These are phyloP conservation scores for Torulaspora microellipsoides DNA, from an alignment of 805 yeast genomes.

Conservation along the genomic window DNA sequence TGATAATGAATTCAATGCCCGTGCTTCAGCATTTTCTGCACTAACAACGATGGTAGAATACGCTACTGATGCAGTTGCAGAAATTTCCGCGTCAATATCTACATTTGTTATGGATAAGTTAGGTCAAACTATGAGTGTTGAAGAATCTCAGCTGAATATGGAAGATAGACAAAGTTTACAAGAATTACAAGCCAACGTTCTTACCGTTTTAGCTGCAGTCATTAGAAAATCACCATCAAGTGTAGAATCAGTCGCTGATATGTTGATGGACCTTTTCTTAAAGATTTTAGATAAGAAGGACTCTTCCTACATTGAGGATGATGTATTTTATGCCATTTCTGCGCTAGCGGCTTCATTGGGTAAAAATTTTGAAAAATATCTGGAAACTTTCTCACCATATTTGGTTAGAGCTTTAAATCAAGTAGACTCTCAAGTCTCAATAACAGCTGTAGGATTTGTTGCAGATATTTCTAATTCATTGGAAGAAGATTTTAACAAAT, in stretches of 20 bases:
- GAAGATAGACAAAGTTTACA: slow-evolving; percentile 78
- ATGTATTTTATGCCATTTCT: slow-evolving; percentile 85
- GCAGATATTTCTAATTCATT: slow-evolving; percentile 92
- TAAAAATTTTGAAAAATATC: slow-evolving; percentile 63
- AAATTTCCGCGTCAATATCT: slow-evolving; percentile 67
- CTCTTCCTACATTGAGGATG: slow-evolving; percentile 81
- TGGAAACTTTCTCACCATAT: slow-evolving; percentile 79
- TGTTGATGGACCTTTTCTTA: slow-evolving; percentile 77
- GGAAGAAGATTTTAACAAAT: slow-evolving; percentile 66
- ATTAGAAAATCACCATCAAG: slow-evolving; percentile 74
- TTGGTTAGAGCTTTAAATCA: slow-evolving; percentile 74
- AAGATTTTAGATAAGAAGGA: slow-evolving; percentile 59
- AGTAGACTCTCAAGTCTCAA: slow-evolving; percentile 76
- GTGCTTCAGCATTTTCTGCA: slow-evolving; percentile 97
- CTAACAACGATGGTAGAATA: slow-evolving; percentile 74
- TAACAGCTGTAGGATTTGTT: slow-evolving; percentile 89
- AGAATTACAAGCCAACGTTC: slow-evolving; percentile 79
- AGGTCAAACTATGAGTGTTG: slow-evolving; percentile 60
- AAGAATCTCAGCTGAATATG: slow-evolving; percentile 51
- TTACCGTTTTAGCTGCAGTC: slow-evolving; percentile 74
- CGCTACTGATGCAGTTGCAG: slow-evolving; percentile 66
- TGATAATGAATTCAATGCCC: slow-evolving; percentile 81
- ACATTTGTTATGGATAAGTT: slow-evolving; percentile 67
- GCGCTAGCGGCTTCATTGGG: slow-evolving; percentile 83
- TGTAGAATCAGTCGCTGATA: slow-evolving; percentile 68